Base-by-base conservation (phyloP, 805 yeast genomes). In the Clavispora vitiphila region DNA sequence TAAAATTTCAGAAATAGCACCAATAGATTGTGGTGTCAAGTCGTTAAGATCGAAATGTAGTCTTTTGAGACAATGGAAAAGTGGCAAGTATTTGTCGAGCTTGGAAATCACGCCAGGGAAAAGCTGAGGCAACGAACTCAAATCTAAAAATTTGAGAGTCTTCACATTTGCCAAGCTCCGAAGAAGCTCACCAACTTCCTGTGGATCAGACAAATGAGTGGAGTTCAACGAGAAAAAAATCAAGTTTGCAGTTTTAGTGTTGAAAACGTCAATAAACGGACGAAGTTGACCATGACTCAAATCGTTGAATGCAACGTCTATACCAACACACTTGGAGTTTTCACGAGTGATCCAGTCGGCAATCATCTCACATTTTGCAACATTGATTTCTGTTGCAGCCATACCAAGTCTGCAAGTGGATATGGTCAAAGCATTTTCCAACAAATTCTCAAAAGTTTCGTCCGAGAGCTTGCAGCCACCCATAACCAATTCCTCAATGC, bases 241-340 rank as follows among this genome's bases (percentile, higher is more conserved):
- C 42, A 77, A 55, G 31, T 72, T 68, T 40, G 59, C 48, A 15
- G 56, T 56, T 5, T 62, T 62, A 21, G 53, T 51, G 9, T 53
- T 58, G 46, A 77, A 71, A 1, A 65, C 67, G 4, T 68, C 57
- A 18, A 69, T 72, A 41, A 77, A 67, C 1, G 78, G 78, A n/a
- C 45, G 39, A 38, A 77, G 56, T 50, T 71, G 73, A 2, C 76
- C 77, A 3, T 63, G 50, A 25, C 72, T 67, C 41, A 77, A 56
- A 52, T 76, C 78, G 53, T 77, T 77, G 51, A 71, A 75, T 1
- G 78, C 82, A 35, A 77, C 61, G 56, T 77, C 83, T 15, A 78
- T 67, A 1, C 83, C 83, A 34, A 68, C 62, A 55, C 81, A 77
- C 19, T 69, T 72, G 14, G 74, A 67, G 8, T 56, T 48, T 8